Conservation (phyloP, 2,329 filamentous ascomycete genomes). For the Geosmithia flava region DNA sequence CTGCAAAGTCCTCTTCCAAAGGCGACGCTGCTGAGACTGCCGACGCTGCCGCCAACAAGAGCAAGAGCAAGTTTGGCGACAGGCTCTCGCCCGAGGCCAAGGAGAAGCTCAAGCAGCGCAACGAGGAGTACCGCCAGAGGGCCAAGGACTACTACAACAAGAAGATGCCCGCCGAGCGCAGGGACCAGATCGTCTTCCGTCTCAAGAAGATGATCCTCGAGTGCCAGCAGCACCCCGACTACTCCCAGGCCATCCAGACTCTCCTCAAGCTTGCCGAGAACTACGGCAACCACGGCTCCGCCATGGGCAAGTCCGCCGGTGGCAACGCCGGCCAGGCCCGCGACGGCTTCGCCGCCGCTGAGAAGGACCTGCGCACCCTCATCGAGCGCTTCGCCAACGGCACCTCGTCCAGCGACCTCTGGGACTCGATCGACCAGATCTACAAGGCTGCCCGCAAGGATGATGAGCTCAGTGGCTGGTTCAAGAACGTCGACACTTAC, state of each 20-base stretch:
- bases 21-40: constrained; percentile 30
- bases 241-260: constrained; percentile 82
- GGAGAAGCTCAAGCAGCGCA: constrained; percentile 29
- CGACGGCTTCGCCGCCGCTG: constrained; percentile 54
- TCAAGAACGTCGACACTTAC: constrained; percentile 65
- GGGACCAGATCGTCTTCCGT: constrained; percentile 83
- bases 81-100: constrained; percentile 56
- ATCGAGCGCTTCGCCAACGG: constrained; percentile 94
- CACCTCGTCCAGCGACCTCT: constrained; percentile 78
- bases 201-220: constrained; percentile 97
- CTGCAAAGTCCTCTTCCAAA: constrained; percentile 31
- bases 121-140: constrained; percentile 30
- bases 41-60: constrained; percentile 23
- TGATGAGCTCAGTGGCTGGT: constrained; percentile 79
- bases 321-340: constrained; percentile 64
- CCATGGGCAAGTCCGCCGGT: constrained; percentile 49
- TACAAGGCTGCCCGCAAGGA: constrained; percentile 82
- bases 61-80: constrained; percentile 44
- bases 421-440: constrained; percentile 72
- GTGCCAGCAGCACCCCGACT: constrained; percentile 90
- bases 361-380: constrained; percentile 66
- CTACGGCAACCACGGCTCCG: constrained; percentile 65
- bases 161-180: constrained; percentile 87
- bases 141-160: constrained; percentile 65
- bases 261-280: constrained; percentile 73